Conservation (phyloP, 352 stramenopile genomes). For the Globisporangium spiculum region DNA sequence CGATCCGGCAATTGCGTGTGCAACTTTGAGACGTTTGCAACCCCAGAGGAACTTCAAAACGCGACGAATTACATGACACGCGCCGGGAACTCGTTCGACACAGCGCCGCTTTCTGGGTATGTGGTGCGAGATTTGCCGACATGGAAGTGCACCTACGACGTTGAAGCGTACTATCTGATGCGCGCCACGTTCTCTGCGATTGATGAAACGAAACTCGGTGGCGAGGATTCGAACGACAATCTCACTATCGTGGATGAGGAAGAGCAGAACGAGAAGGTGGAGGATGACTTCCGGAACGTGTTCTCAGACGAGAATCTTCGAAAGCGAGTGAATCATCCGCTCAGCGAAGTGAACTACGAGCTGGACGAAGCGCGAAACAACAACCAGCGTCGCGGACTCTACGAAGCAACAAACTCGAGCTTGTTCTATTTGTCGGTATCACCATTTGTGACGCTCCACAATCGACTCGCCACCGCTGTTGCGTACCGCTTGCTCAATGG, state of each 20-base stretch:
- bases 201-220: constrained; percentile 36
- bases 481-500: constrained; percentile 82
- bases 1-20: constrained; percentile 71
- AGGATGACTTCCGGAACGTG: constrained; percentile 79
- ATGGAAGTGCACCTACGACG: constrained; percentile 88
- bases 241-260: constrained; percentile 49
- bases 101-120: constrained; percentile 65
- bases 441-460: constrained; percentile 83
- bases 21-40: constrained; percentile 78
- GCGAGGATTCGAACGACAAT: constrained; percentile 21
- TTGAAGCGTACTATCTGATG: constrained; percentile 88
- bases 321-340: constrained; percentile 47
- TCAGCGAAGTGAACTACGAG: constrained; percentile 75
- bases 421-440: constrained; percentile 82
- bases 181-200: constrained; percentile 71
- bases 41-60: constrained; percentile 61
- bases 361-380: constrained; percentile 74
- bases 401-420: constrained; percentile 84
- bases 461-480: constrained; percentile 75
- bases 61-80: constrained; percentile 31
- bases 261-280: constrained; percentile 56
- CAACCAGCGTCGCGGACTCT: constrained; percentile 73
- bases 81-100: constrained; percentile 28
- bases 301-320: constrained; percentile 52
- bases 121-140: constrained; percentile 80